These are phyloP conservation scores for Wickerhamomyces canadensis DNA, from an alignment of 805 yeast genomes.

Conservation along the genomic window DNA sequence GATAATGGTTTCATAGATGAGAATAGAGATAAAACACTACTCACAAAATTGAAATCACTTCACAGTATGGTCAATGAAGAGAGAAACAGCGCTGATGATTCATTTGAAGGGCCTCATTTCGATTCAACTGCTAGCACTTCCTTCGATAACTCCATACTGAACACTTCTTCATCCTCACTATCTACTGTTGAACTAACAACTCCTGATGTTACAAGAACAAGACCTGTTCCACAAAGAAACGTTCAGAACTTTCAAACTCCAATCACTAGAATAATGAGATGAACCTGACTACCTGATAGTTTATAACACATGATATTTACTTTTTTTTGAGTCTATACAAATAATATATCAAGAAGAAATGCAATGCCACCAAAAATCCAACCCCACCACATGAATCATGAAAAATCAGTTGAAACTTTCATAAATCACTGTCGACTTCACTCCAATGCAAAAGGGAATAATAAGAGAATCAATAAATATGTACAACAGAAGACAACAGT, in stretches of 20 bases:
- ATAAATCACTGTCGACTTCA: too few relatives aligned
- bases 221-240: conserved; percentile 11
- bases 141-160: conserved; percentile 3
- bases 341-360: not conserved
- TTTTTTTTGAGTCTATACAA: not conserved
- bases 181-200: conserved; percentile 16
- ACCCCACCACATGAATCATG: too few relatives aligned
- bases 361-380: too few relatives aligned
- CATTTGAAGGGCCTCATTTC: not conserved
- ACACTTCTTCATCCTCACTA: conserved; percentile 3
- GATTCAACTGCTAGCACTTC: conserved; percentile 2
- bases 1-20: conserved; percentile 11
- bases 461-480: not conserved
- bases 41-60: conserved; percentile 12
- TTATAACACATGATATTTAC: not conserved
- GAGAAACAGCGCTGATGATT: conserved; percentile 3
- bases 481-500: not conserved
- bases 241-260: conserved; percentile 21
- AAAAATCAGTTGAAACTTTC: not conserved
- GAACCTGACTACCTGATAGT: conserved; percentile 1
- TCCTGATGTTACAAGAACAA: conserved; percentile 20
- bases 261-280: conserved; percentile 19
- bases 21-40: conserved; percentile 5
- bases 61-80: conserved; percentile 3
- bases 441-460: not conserved